Evolutionary conservation across 768 basidiomycete species (phyloP).

Genomic region (Sporobolomyces roseus): DNA sequence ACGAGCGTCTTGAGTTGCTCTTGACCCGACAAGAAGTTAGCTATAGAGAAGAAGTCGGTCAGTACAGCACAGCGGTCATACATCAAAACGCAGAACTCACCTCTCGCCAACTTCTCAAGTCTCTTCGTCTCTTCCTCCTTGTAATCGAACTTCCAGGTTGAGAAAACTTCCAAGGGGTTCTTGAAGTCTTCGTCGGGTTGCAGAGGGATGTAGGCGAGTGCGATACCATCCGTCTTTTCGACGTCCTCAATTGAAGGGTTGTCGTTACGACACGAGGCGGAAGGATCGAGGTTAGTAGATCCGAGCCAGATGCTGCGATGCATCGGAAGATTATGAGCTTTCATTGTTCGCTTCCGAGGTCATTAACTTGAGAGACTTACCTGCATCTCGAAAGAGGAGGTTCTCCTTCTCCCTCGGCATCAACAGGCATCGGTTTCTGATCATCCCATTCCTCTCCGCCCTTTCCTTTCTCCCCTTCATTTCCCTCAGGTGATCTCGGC

Average conservation of each 20-base stretch:
- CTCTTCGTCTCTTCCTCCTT: slow-evolving; percentile 32
- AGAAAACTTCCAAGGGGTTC: slow-evolving; percentile 31
- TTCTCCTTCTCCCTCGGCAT: slow-evolving; percentile 10
- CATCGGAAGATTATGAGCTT: neutral
- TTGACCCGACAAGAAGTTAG: slow-evolving; percentile 34
- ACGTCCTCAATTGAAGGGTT: slow-evolving; percentile 22
- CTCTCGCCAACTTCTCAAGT: slow-evolving; percentile 22
- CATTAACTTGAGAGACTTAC: neutral
- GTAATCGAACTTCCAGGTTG: slow-evolving; percentile 35
- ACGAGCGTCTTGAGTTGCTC: slow-evolving; percentile 28
- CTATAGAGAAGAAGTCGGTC: neutral
- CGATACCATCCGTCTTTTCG: slow-evolving; percentile 27
- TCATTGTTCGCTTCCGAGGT: too few relatives aligned
- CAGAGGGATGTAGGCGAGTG: slow-evolving; percentile 34
- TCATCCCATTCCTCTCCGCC: neutral
- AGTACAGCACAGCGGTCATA: neutral
- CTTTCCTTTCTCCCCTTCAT: too few relatives aligned
- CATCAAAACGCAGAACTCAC: neutral
- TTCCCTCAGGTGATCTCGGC: neutral
- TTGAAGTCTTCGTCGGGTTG: slow-evolving; percentile 16
- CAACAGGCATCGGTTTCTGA: slow-evolving; percentile 15
- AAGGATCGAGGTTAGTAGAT: neutral
- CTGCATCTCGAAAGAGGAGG: slow-evolving; percentile 32
- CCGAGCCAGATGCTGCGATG: slow-evolving; percentile 39
- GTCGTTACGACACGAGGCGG: slow-evolving; percentile 28